Evolutionary conservation across 192 early-diverging fungal species (phyloP), one percentile per base, ranked within the genome.

Genomic region (Mortierella claussenii): DNA sequence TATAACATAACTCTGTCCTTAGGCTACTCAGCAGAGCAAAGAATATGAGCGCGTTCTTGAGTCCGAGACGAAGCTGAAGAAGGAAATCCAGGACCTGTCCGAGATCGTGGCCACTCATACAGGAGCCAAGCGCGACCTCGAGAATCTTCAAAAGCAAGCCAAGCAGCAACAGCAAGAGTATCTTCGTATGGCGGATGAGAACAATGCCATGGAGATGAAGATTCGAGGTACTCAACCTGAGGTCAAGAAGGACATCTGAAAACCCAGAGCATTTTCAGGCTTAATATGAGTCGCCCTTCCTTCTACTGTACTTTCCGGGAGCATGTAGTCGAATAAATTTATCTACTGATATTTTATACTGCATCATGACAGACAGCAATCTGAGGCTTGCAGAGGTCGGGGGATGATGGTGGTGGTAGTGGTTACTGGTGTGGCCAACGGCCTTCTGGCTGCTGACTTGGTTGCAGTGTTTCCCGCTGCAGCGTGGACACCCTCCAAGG

Each of bases 131-230:
- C 48, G 69, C 46, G 79, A 83, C 33, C 65, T 83, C 18, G 82
- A 83, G 15, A 81, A 48, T 31, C 53, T 83, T 61, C 80, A 83
- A 55, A 81, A 83, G 57, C 82, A 83, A 51, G 79, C 79, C 2
- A 48, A 59, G 20, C 68, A 83, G 44, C 79, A 83, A 44, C 47
- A 64, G 28, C 32, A 76, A 15, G 82, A 83, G 46, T 83, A 81
- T 49, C 26, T 75, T 40, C 67, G 80, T 48, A 42, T 83, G 61
- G 68, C 79, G 7, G 82, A 83, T 13, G 47, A 60, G 23, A 75
- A 81, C 27, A 81, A 47, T 32, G 54, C 63, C 23, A 37, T 83
- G 60, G 69, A 75, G 49, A 79, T 52, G 65, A 58, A 66, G 37
- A 28, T 64, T n/a, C 48, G 62, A 48, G 71, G 63, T 42, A 27